Conservation (phyloP, 1,139 yeast genomes). For the Hyphopichia wangnamkhiaoensis region DNA sequence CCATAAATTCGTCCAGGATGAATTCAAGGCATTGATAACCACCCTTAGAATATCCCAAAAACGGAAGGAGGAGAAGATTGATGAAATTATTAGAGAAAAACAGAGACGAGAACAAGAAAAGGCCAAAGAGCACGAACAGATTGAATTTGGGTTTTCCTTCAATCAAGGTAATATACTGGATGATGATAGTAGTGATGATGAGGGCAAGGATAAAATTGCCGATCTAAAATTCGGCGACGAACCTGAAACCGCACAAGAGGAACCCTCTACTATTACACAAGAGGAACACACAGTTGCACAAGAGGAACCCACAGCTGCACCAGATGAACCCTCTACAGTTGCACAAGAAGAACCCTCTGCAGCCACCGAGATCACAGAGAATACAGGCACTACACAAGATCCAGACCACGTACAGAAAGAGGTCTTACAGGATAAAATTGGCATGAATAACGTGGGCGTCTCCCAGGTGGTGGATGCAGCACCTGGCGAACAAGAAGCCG, state of each 20-base stretch:
- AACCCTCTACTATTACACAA: neutral
- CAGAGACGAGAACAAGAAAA: constrained; percentile 21
- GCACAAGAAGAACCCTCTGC: neutral
- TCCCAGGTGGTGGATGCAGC: constrained; percentile 1
- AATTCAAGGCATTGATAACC: constrained; percentile 36
- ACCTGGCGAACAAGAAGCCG: constrained; percentile 1
- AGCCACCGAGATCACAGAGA: neutral
- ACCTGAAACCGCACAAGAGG: neutral
- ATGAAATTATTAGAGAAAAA: constrained; percentile 21
- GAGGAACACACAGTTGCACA: neutral
- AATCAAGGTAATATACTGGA: constrained; percentile 22
- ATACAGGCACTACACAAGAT: too few species aligned
- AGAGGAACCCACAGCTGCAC: neutral
- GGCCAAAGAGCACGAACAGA: constrained; percentile 21
- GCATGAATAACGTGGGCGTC: neutral
- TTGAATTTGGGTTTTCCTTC: constrained; percentile 36
- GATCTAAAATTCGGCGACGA: constrained; percentile 2
- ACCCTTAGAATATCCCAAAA: constrained; percentile 38
- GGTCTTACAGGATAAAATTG: neutral
- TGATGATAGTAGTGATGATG: constrained; percentile 20
- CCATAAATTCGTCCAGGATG: constrained; percentile 27
- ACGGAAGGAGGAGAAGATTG: constrained; percentile 22
- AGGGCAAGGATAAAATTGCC: constrained; percentile 10
- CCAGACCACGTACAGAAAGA: constrained; percentile 3
- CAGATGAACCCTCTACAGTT: neutral